Evolutionary conservation across 1,139 yeast species (phyloP).

Genomic region (Pichia sp.): DNA sequence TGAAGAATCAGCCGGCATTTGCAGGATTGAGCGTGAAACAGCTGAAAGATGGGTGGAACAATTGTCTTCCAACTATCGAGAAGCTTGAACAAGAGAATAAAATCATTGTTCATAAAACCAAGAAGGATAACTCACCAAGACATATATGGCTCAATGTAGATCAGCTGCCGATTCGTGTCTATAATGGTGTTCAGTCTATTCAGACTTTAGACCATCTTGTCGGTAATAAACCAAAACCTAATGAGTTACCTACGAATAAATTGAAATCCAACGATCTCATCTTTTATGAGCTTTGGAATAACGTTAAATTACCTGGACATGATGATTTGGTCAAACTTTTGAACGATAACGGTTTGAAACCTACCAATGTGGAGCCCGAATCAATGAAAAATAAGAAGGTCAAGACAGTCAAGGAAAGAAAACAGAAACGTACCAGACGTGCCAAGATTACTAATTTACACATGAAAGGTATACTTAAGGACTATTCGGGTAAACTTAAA

Average conservation of each 20-base stretch:
- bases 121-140: slow-evolving; percentile 87
- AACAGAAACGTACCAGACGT: slow-evolving; percentile 86
- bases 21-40: slow-evolving; percentile 86
- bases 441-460: slow-evolving; percentile 95
- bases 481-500: slow-evolving; percentile 40
- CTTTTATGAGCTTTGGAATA: slow-evolving; percentile 65
- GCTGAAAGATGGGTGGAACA: slow-evolving; percentile 93
- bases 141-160: slow-evolving; percentile 86
- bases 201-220: slow-evolving; percentile 21
- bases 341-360: slow-evolving; percentile 81
- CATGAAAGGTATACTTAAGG: slow-evolving; percentile 91
- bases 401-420: slow-evolving; percentile 49
- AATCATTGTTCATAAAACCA: slow-evolving; percentile 76
- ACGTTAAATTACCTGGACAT: slow-evolving; percentile 69
- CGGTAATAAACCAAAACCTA: neutral
- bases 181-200: slow-evolving; percentile 27
- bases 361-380: slow-evolving; percentile 96
- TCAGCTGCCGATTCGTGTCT: slow-evolving; percentile 39
- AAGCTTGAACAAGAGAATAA: slow-evolving; percentile 70
- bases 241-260: slow-evolving; percentile 3
- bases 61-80: slow-evolving; percentile 72
- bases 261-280: slow-evolving; percentile 9
- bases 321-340: slow-evolving; percentile 74
- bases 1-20: slow-evolving; percentile 78
- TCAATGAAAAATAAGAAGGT: slow-evolving; percentile 53